phyloP scores from a whole-genome alignment of 192 early-diverging fungal species.

The Pilaira anomala region DNA sequence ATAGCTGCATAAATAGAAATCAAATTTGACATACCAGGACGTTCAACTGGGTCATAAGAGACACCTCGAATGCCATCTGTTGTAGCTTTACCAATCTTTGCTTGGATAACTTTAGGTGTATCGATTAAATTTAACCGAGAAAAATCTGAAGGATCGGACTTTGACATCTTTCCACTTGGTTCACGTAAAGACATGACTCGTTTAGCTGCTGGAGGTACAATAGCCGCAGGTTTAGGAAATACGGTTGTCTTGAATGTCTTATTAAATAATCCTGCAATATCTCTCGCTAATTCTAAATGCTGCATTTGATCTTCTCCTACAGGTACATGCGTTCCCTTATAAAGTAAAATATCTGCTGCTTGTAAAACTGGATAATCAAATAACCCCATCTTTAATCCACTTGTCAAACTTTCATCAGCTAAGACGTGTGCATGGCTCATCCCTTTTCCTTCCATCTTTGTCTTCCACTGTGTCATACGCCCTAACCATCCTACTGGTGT shows the following conservation, averaged over 20 bases:
- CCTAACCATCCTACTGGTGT: slow-evolving; percentile 87
- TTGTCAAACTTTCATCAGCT: slow-evolving; percentile 41
- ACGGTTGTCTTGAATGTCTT: slow-evolving; percentile 55
- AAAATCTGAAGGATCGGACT: slow-evolving; percentile 68
- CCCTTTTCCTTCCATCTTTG: slow-evolving; percentile 37
- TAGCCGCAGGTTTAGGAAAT: slow-evolving; percentile 65
- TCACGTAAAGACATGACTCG: slow-evolving; percentile 84
- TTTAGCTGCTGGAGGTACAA: slow-evolving; percentile 63
- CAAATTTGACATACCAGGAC: slow-evolving; percentile 86
- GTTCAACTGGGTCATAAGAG: slow-evolving; percentile 61
- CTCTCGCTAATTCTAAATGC: slow-evolving; percentile 85
- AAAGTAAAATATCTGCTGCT: slow-evolving; percentile 89
- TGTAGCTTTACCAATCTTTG: slow-evolving; percentile 68
- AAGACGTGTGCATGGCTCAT: slow-evolving; percentile 37
- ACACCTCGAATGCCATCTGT: slow-evolving; percentile 68
- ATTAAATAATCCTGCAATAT: slow-evolving; percentile 77
- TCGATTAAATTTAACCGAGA: slow-evolving; percentile 79
- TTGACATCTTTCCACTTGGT: slow-evolving; percentile 84
- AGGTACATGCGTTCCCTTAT: slow-evolving; percentile 83
- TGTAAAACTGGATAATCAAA: slow-evolving; percentile 90
- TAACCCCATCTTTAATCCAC: slow-evolving; percentile 66
- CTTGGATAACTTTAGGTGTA: slow-evolving; percentile 55
- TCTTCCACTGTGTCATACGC: slow-evolving; percentile 97
- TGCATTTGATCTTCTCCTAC: slow-evolving; percentile 93
- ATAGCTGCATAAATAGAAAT: slow-evolving; percentile 71